Evolutionary conservation across 2,329 filamentous ascomycete species (phyloP), one percentile per base, ranked within the genome.

Genomic region (Stagonosporopsis tanaceti): DNA sequence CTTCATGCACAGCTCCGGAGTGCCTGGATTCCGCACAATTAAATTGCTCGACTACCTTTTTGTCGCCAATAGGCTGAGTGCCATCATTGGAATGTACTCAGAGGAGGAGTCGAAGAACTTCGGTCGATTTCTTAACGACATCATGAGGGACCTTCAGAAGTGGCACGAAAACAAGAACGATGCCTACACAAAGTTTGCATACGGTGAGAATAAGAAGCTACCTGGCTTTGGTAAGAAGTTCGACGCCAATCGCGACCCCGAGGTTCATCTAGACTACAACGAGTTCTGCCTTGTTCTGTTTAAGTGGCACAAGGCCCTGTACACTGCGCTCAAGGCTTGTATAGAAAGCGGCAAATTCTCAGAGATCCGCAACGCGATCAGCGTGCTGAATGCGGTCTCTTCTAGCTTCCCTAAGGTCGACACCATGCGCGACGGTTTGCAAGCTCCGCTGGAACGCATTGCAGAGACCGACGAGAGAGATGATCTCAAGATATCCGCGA

Each of bases 281-380:
- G 88, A 92, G 52, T 99, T 96, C 80, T 89, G 92, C 47, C 89
- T 91, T 65, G 80, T 96, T 50, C 82, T 97, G 30, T 95, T 90
- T 80, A 90, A 91, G 66, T 98, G 94, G 93, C 96, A 99, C 76
- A 88, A 89, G 67, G 87, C 90, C 62, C 80, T 99, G 40, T 90
- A 90, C 67, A 85, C 81, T 47, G 92, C 94, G 2, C 81, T 99
- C 52, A 93, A 93, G 73, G 85, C 85, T 35, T 97, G 94, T 73
- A 83, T 99, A 44, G 87, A 87, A 17, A 89, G 89, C 27, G 88
- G 86, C 30, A 94, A 98, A 77, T 99, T 95, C 85, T 97, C 97
- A 90, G 93, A 97, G 75, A 96, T 98, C 72, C 89, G 94, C 53
- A 99, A 99, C 73, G 92, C 93, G 41, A 96, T 98, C 65, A 95